Evolutionary conservation across 495 filamentous ascomycete species (phyloP).

Genomic region (Talaromyces borbonicus): DNA sequence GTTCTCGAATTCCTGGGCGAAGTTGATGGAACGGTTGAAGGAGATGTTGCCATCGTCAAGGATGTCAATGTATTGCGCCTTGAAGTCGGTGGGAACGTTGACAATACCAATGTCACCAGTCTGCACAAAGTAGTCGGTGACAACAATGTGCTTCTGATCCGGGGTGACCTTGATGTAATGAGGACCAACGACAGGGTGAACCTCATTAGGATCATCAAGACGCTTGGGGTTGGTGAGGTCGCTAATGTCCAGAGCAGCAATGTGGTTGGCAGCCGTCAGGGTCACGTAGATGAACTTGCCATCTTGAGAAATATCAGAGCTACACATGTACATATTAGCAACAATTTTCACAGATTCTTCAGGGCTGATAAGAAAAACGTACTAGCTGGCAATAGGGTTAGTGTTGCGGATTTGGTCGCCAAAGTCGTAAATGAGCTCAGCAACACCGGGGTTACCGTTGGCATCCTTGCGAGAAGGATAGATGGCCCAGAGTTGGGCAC

Average conservation of each 20-base stretch:
- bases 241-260: constrained; percentile 53
- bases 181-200: constrained; percentile 49
- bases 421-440: constrained; percentile 49
- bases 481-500: constrained; percentile 56
- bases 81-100: constrained; percentile 54
- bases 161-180: constrained; percentile 58
- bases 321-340: constrained; percentile 8
- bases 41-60: constrained; percentile 40
- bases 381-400: constrained; percentile 44
- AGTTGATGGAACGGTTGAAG: constrained; percentile 52
- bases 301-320: constrained; percentile 49
- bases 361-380: constrained; percentile 7
- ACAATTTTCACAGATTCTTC: not conserved
- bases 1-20: constrained; percentile 39
- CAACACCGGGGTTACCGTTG: constrained; percentile 44
- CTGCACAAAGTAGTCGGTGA: constrained; percentile 59
- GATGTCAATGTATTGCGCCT: constrained; percentile 52
- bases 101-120: constrained; percentile 51
- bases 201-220: constrained; percentile 48
- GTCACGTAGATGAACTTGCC: constrained; percentile 51
- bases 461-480: constrained; percentile 47
- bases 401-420: constrained; percentile 44
- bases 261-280: constrained; percentile 52
- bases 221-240: constrained; percentile 49
- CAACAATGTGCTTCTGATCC: constrained; percentile 52